Percentiles rank a stretch among this genome's conserved stretches.
Evolutionary conservation across 805 yeast genomes (phyloP).

Genomic region (Wickerhamomyces bisporus): DNA sequence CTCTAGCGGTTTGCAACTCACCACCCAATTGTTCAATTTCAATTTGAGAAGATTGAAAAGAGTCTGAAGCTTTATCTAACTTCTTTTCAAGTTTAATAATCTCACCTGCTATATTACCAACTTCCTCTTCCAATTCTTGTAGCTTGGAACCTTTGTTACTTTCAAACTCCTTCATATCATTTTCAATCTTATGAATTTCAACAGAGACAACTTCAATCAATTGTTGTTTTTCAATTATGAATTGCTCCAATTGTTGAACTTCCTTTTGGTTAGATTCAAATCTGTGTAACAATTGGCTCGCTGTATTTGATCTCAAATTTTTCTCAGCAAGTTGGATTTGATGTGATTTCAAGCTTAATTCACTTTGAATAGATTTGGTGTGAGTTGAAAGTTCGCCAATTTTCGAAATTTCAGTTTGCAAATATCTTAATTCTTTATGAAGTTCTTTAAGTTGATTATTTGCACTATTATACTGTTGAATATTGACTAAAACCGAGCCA

Average conservation of each 20-base stretch:
- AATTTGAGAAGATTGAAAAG: slow-evolving; percentile 58
- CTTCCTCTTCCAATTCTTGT: slow-evolving; percentile 53
- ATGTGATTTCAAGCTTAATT: slow-evolving; percentile 51
- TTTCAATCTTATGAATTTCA: slow-evolving; percentile 53
- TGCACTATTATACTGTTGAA: slow-evolving; percentile 58
- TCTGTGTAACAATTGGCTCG: slow-evolving; percentile 49
- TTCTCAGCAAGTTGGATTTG: slow-evolving; percentile 51
- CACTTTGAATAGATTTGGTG: slow-evolving; percentile 54
- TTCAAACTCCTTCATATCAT: slow-evolving; percentile 78
- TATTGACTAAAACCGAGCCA: slow-evolving; percentile 53
- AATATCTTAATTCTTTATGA: slow-evolving; percentile 36
- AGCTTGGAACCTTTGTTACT: slow-evolving; percentile 77
- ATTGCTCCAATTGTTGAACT: slow-evolving; percentile 35
- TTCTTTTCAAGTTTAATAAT: slow-evolving; percentile 31
- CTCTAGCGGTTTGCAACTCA: slow-evolving; percentile 47
- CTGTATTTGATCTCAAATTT: slow-evolving; percentile 50
- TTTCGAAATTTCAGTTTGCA: slow-evolving; percentile 36
- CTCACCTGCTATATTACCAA: slow-evolving; percentile 34
- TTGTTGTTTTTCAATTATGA: slow-evolving; percentile 32
- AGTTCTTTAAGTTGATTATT: slow-evolving; percentile 34
- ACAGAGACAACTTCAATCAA: slow-evolving; percentile 27
- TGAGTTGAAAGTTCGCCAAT: slow-evolving; percentile 40
- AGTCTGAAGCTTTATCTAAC: slow-evolving; percentile 43
- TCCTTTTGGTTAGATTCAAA: slow-evolving; percentile 42
- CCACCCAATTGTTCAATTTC: slow-evolving; percentile 62